Conservation (phyloP, 2,329 filamentous ascomycete species). For the Berkeleyomyces basicola region DNA sequence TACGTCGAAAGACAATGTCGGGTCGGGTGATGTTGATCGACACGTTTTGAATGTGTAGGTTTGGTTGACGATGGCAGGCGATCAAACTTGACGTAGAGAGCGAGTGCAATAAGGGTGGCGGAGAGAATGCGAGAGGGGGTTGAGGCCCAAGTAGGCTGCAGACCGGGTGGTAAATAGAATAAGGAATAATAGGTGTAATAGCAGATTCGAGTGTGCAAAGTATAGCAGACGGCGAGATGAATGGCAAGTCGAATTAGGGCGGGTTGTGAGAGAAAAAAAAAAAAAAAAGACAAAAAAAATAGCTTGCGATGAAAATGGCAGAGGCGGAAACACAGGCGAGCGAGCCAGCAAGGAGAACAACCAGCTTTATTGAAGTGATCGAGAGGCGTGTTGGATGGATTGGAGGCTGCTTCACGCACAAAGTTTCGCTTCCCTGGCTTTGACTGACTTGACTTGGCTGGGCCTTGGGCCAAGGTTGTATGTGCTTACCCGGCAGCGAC, state of each 20-base stretch:
- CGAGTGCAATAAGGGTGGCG: neutral
- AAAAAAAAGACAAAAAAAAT: slow-evolving; percentile 1
- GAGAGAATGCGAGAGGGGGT: neutral
- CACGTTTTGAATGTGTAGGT: too few species aligned
- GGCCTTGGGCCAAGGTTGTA: neutral
- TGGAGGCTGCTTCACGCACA: neutral
- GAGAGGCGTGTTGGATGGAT: neutral
- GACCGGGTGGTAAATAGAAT: neutral
- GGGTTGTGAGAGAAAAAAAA: slow-evolving; percentile 1
- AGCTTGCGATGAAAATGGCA: neutral
- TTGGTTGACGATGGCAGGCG: neutral
- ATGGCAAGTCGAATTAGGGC: neutral
- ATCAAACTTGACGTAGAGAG: neutral
- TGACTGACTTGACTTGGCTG: neutral
- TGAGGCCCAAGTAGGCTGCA: neutral
- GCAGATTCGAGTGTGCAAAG: neutral
- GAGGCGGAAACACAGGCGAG: neutral
- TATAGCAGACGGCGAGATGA: neutral
- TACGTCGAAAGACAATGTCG: too few species aligned
- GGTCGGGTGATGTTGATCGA: too few species aligned
- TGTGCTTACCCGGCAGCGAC: neutral
- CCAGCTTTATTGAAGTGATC: slow-evolving; percentile 3
- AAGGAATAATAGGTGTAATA: neutral
- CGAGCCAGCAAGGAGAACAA: neutral
- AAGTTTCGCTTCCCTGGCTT: neutral